Evolutionary conservation across 176 grass and related monocot species (phyloP), one percentile per base, ranked within the genome.

Genomic region (Oryza punctata): DNA sequence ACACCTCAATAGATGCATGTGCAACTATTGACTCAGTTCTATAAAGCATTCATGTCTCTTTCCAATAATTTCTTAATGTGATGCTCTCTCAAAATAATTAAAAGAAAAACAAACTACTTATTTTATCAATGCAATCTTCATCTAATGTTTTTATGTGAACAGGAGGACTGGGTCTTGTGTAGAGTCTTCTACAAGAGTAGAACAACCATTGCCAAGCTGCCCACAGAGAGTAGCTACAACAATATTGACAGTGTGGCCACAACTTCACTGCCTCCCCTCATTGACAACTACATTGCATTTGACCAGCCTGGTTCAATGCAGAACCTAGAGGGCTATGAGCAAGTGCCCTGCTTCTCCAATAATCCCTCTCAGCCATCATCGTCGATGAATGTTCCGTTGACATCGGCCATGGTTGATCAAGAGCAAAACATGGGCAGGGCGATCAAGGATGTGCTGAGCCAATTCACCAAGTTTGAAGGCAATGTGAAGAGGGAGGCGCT

Each of bases 331-430:
- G 88, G 82, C 64, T 93, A 89, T 30, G 85, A 84, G 91, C 92
- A 94, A 91, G 90, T 98, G 88, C 68, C 95, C 95, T 98, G 92
- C 95, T 95, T 98, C 92, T 93, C 95, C 92, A 91, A 82, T 77
- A 85, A 87, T 70, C 84, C 86, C 66, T 68, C 69, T 28, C 90
- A 84, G 10, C 88, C 69, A 1, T 47, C 67, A 0, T 86, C 88
- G 2, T 86, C 84, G 16, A 79, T 82, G 79, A 86, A 74, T 15
- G 41, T 23, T 28, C 79, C 47, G 0, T 38, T 74, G 28, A 23
- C 43, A 30, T 21, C 71, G 1, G 11, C 88, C 18, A 87, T 82
- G 69, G 77, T 40, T 63, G 82, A 88, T 69, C 82, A 45, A 43
- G 77, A 54, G 80, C 80, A 86, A 10, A 61, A 78, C 37, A 71